Percentiles rank a stretch among this genome's conserved stretches.
Evolutionary conservation across 306 rosid genomes (phyloP).

Genomic region (Gillenia trifoliata): DNA sequence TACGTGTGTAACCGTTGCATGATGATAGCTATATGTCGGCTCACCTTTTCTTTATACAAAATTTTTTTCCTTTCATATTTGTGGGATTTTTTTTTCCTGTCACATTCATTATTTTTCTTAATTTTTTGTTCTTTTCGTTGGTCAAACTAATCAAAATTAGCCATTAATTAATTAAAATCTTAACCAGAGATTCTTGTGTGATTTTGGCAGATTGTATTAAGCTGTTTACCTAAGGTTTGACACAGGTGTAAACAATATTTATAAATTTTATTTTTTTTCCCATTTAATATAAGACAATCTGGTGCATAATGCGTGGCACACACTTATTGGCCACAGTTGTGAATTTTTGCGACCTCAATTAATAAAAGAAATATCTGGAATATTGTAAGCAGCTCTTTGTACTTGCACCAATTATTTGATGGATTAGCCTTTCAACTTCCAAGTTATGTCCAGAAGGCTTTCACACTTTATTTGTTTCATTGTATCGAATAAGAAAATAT

Average conservation of each 20-base stretch:
- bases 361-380: neutral
- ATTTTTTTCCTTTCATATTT: neutral
- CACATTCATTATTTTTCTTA: neutral
- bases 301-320: neutral
- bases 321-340: neutral
- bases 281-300: neutral
- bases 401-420: neutral
- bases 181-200: neutral
- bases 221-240: neutral
- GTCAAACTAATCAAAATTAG: neutral
- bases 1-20: slow-evolving; percentile 3
- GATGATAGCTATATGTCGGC: slow-evolving; percentile 9
- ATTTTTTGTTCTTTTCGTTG: neutral
- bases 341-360: neutral
- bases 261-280: no score
- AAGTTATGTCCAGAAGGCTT: neutral
- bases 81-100: slow-evolving; percentile 3
- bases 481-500: neutral
- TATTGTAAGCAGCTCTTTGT: neutral
- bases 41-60: neutral
- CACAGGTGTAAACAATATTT: neutral
- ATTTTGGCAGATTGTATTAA: neutral
- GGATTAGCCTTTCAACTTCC: neutral
- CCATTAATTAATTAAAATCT: neutral
- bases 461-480: neutral